Conservation (phyloP, 1,139 yeast genomes). For the Suhomyces coccinellae region DNA sequence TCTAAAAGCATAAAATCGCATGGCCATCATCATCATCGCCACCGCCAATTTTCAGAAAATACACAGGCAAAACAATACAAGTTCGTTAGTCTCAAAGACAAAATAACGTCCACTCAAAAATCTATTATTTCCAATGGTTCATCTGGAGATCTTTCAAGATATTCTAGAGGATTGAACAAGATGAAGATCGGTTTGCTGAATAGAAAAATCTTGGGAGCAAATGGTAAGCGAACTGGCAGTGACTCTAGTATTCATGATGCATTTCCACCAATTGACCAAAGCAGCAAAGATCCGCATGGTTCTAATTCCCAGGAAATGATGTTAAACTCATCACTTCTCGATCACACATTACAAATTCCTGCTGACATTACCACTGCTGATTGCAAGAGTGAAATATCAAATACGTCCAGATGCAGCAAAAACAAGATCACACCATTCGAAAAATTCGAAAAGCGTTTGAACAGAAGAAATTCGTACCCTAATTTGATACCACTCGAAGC, state of each 20-base stretch:
- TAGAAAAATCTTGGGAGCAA: constrained; percentile 14
- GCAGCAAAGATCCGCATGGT: background rate
- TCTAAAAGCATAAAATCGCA: constrained; percentile 9
- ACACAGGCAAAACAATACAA: constrained; percentile 20
- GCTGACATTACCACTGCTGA: constrained; percentile 4
- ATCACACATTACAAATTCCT: constrained; percentile 20
- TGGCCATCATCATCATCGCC: constrained; percentile 13
- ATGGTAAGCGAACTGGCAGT: constrained; percentile 5
- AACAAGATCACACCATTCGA: constrained; percentile 14
- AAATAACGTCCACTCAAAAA: constrained; percentile 29
- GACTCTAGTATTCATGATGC: background rate
- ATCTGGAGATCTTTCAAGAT: constrained; percentile 27
- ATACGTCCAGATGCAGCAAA: background rate
- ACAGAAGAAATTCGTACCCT: constrained; percentile 51
- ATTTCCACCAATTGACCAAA: constrained; percentile 2
- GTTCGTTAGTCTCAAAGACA: constrained; percentile 41
- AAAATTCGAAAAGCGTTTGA: constrained; percentile 27
- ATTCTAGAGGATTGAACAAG: constrained; percentile 38
- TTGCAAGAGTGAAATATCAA: constrained; percentile 6
- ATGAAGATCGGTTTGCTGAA: constrained; percentile 41
- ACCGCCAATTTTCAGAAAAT: constrained; percentile 3
- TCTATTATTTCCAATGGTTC: constrained; percentile 10
- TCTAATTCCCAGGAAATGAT: constrained; percentile 1
- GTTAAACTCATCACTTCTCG: constrained; percentile 11
- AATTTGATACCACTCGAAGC: constrained; percentile 27